phyloP scores from a whole-genome alignment of 345 rosid genomes.

The Salix udensis region DNA sequence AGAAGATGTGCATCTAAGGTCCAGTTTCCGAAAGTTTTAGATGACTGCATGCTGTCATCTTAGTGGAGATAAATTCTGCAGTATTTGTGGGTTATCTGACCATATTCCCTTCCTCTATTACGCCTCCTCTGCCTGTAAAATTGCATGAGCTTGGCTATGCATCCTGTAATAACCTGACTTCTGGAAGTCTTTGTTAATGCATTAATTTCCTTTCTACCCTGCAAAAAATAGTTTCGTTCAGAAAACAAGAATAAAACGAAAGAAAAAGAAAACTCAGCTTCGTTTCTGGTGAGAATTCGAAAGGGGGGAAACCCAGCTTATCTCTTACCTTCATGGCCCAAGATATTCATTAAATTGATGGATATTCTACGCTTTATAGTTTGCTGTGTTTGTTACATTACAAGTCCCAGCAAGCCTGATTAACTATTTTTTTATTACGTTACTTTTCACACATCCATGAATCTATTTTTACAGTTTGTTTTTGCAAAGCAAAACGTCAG shows the following conservation, averaged over 20 bases:
- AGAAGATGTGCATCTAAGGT: constrained; percentile 43
- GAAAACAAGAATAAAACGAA: neutral
- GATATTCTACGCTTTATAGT: too few species aligned
- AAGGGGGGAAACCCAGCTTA: too few species aligned
- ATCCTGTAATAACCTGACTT: neutral
- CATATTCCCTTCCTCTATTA: neutral
- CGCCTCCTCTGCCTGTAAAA: neutral
- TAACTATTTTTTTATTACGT: too few species aligned
- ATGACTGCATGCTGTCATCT: neutral
- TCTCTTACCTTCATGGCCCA: too few species aligned
- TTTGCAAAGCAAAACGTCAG: too few species aligned
- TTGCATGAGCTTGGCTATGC: neutral
- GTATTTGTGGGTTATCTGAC: neutral
- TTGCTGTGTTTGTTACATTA: too few species aligned
- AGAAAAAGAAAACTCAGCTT: neutral
- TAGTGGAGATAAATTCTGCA: neutral
- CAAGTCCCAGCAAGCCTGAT: too few species aligned
- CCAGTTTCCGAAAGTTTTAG: constrained; percentile 64
- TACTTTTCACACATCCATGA: too few species aligned
- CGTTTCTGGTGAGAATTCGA: neutral
- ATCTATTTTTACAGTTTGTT: too few species aligned
- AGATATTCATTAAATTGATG: too few species aligned
- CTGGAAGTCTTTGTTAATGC: neutral
- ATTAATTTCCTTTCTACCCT: neutral
- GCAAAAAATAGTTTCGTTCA: neutral